Base-by-base conservation (phyloP, 2,329 filamentous ascomycete genomes). In the Lachnellula hyalina region DNA sequence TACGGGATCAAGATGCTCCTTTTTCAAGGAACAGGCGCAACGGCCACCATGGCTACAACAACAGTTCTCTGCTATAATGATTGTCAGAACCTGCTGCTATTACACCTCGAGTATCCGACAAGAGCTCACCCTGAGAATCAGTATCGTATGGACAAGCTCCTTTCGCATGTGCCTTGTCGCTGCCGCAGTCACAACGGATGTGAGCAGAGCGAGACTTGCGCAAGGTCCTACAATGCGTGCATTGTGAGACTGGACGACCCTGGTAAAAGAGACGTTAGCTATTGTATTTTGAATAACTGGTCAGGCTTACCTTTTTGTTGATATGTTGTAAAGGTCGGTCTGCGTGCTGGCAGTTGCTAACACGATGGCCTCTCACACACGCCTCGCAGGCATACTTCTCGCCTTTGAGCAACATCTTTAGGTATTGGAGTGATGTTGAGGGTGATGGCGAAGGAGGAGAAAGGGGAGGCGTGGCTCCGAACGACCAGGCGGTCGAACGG, bases 281-380 rank as follows among this genome's bases (percentile, higher is more conserved):
- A 48, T 38, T 42, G 32, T 25, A 28, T 23, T 23, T 17, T 44
- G 14, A 17, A 38, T 23, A 51, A n/a, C 23, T 45, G 46, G 15
- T 45, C 25, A 14, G 23, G 19, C 55, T 47, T 63, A 68, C 67
- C 63, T 97, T 97, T 74, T 96, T 96, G 74, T 95, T 95, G 77
- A 96, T 96, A 72, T 96, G 90, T 69, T 90, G 87, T 63, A 97
- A 82, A 63, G 89, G 89, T 64, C 93, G 90, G 73, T 96, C 94
- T 73, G 84, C 83, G 75, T 99, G 94, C 73, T 93, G 90, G 80
- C 94, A 99, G 72, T 94, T 96, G 86, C 92, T 97, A 71, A 99
- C 94, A 72, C 94, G 90, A 78, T 99, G 94, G 71, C 94, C 94
- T 75, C 94, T 89, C 72, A 99, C 91, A 77, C 94, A 99, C 45